Evolutionary conservation across 768 basidiomycete genomes (phyloP).

Genomic region (Brasilioporus rufonigricans): DNA sequence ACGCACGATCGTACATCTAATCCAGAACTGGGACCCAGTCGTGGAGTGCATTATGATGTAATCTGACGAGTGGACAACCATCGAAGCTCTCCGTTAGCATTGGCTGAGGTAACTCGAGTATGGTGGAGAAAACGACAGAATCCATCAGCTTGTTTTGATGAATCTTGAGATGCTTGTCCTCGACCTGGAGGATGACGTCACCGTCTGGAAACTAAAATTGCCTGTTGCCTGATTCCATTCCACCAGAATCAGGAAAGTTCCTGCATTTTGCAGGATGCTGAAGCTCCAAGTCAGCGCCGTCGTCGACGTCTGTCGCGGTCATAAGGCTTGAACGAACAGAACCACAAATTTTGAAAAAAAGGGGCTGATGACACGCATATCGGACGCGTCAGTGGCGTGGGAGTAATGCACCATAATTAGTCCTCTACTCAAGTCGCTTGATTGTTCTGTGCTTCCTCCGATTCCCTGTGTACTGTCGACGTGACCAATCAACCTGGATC

Average conservation of each 20-base stretch:
- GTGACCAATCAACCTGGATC: no score
- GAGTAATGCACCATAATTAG: no score
- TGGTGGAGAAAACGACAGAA: constrained; percentile 34
- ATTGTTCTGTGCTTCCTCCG: no score
- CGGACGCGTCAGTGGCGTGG: background rate
- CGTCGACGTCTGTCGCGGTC: no score
- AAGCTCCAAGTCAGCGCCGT: background rate
- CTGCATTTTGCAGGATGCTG: constrained; percentile 6
- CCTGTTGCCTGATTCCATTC: background rate
- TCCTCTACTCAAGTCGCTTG: no score
- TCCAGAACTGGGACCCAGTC: constrained; percentile 31
- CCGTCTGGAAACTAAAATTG: constrained; percentile 35
- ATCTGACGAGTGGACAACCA: constrained; percentile 29
- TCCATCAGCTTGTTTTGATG: constrained; percentile 18
- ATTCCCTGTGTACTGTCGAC: no score
- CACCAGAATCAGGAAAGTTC: background rate
- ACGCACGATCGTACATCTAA: constrained; percentile 37
- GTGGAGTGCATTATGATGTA: constrained; percentile 24
- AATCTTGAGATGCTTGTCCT: constrained; percentile 27
- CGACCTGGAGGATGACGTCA: constrained; percentile 32
- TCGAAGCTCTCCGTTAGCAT: constrained; percentile 29
- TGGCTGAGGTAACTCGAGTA: constrained; percentile 37
- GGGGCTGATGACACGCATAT: no score
- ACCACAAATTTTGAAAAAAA: no score
- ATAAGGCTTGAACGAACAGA: no score